Evolutionary conservation across 768 basidiomycete species (phyloP).

Genomic region (Russula virescens): DNA sequence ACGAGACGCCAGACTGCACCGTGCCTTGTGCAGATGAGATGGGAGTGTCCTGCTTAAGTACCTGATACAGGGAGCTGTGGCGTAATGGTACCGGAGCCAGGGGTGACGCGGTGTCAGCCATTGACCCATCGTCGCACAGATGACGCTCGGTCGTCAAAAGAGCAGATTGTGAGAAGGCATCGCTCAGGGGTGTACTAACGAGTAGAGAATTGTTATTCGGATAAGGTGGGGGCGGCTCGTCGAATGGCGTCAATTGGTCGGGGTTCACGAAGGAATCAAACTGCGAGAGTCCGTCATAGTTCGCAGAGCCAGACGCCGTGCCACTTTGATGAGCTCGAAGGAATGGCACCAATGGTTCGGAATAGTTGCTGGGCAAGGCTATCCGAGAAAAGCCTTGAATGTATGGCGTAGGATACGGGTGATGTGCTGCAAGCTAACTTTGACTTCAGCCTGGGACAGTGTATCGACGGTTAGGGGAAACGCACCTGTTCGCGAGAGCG

Average conservation of each 20-base stretch:
- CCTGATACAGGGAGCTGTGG: conserved; percentile 20
- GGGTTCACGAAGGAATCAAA: background rate
- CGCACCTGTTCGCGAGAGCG: background rate
- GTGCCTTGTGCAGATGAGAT: conserved; percentile 4
- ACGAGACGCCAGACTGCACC: background rate
- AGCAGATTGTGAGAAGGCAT: conserved; percentile 1
- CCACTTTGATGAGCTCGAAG: conserved; percentile 1
- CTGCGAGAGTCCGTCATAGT: conserved; percentile 1
- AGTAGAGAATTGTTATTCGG: background rate
- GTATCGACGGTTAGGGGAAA: background rate
- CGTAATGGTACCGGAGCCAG: conserved; percentile 17
- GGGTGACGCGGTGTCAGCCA: background rate
- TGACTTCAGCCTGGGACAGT: background rate
- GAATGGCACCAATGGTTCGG: background rate
- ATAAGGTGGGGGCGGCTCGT: conserved; percentile 20
- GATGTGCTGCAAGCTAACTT: background rate
- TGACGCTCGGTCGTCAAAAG: background rate
- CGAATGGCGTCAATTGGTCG: background rate
- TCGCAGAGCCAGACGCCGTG: background rate
- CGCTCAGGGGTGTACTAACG: background rate
- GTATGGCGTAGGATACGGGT: background rate
- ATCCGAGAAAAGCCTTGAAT: conserved; percentile 8
- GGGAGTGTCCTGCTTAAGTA: conserved; percentile 15
- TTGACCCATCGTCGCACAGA: background rate
- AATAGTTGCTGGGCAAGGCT: background rate